Base-by-base conservation (phyloP, 805 yeast species). In the Candida ovalis region DNA sequence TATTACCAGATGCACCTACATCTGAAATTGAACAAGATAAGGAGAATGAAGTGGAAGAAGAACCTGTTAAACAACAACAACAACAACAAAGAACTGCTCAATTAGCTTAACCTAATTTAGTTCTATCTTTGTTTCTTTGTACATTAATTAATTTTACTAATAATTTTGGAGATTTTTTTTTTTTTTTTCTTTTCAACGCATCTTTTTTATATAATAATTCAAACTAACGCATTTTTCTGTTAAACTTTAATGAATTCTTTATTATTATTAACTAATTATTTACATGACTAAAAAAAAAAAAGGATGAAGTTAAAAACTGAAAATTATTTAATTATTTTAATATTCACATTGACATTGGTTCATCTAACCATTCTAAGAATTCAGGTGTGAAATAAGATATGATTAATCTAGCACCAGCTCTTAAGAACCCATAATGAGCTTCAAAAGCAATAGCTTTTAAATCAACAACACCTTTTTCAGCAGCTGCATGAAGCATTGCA, bases 401-500 rank as follows among this genome's bases (percentile, higher is more conserved):
- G 50, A 94, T 81, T 58, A 94, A 71, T 61, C 90, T 81, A 15
- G 98, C 98, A 50, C 99, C 99, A 0, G 99, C 99, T 67, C 99
- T 81, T 52, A 92, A 75, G 61, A 88, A 84, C 1, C 99, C 97
- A 53, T 88, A 76, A 59, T 94, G 96, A 42, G 94, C 73, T 71
- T 94, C 99, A 60, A 86, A 87, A 0, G 90, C 80, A 76, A 82
- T 68, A 49, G 81, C 68, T 69, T 88, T 85, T 68, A 94, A 77
- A 66, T 92, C 97, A 51, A 85, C 87, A 51, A 91, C 78, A 35
- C 96, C 96, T 75, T 90, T 90, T 61, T 90, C 97, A 27, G 97
- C 97, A 45, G 97, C 98, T 7, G 99, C 99, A 63, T 91, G 96
- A 54, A 94, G 69, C 99, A 94, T 94, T 28, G 98, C 97, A 63